Evolutionary conservation across 2,329 filamentous ascomycete species (phyloP), one percentile per base, ranked within the genome.

Genomic region (Botrytis byssoidea): DNA sequence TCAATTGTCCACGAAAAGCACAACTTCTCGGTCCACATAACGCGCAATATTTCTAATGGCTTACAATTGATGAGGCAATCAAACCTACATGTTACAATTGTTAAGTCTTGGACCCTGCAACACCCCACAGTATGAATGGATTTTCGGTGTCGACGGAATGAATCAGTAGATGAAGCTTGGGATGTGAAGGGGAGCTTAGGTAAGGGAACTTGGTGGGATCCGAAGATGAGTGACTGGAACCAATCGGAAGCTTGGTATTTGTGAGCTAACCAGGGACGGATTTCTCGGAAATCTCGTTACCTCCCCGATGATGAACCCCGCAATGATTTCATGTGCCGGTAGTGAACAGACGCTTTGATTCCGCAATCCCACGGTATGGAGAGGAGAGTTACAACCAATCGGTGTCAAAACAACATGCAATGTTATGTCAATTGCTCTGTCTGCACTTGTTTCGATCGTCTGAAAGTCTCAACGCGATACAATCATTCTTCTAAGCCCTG

Each of bases 21-120:
- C 42, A 51, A 18, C 42, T 64, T 40, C 57, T 18, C 25, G 42
- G 69, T 40, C 32, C 42, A 65, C 32, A 65, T 35, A 61, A 14
- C 18, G 22, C 20, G n/a, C 1, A 48, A 9, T 22, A 64, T 29
- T 71, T 40, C 32, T 29, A 65, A 71, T 71, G 7, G 69, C 42
- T 65, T 44, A 65, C 57, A 18, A 25, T 22, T 37, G 42, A 71
- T 51, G 42, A 51, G 42, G 65, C 69, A 65, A 71, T 59, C 57
- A 32, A 25, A 6, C 22, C 25, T 55, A 14, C 25, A 40, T 40
- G 25, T 32, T 51, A 40, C 25, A 29, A 22, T 32, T 48, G 32
- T 25, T 3, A 9, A n/a, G 57, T 29, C 7, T 66, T 67, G 5
- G 32, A 64, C 25, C 69, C 69, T 32, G 42, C 57, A 59, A 22